These are phyloP conservation scores for Russula sp. DNA, from an alignment of 768 basidiomycete species.

Conservation along the genomic window DNA sequence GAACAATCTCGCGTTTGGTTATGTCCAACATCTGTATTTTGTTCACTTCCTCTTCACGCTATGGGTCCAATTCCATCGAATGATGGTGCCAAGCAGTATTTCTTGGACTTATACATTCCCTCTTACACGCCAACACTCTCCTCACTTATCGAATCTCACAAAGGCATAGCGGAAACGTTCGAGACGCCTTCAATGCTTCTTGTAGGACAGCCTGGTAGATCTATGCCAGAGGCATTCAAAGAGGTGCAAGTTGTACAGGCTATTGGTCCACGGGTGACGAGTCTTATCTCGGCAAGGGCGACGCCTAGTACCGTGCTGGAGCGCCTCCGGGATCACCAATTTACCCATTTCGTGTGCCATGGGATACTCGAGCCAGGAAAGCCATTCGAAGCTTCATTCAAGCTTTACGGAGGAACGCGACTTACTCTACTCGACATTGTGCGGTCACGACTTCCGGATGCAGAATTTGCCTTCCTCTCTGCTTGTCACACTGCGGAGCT, in stretches of 20 bases:
- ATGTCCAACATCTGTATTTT: too few species aligned
- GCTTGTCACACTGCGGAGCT: too few species aligned
- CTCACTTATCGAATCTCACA: background rate
- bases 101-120: too few species aligned
- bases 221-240: background rate
- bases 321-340: background rate
- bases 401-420: background rate
- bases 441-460: too few species aligned
- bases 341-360: background rate
- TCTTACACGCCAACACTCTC: too few species aligned
- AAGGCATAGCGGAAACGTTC: background rate
- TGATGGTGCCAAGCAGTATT: too few species aligned
- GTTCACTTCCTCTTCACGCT: background rate
- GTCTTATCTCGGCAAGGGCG: background rate
- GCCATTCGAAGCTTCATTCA: background rate
- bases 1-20: too few species aligned
- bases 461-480: too few species aligned
- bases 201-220: background rate
- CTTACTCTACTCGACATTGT: too few species aligned
- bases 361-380: background rate
- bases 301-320: background rate
- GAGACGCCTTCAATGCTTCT: background rate
- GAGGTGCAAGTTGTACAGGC: background rate
- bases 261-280: background rate
- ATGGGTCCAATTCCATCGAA: background rate